Evolutionary conservation across 208 protist genomes (phyloP).

Genomic region (Acanthamoeba comandoni): DNA sequence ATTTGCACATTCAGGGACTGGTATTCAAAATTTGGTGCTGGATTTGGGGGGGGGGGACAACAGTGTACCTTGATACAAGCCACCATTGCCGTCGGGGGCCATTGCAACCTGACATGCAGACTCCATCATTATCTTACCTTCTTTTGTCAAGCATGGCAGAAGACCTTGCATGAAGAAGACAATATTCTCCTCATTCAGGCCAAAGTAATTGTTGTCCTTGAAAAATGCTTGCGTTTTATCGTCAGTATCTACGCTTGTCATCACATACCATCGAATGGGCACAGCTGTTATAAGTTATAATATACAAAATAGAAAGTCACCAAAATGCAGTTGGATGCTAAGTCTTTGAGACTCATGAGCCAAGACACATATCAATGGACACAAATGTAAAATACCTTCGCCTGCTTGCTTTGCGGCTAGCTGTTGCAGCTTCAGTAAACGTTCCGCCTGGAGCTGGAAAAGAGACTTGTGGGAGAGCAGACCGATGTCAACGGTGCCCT

Average conservation of each 20-base stretch:
- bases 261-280: slow-evolving; percentile 92
- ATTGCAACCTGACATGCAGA: slow-evolving; percentile 87
- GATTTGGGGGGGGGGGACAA: not conserved
- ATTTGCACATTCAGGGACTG: slow-evolving; percentile 45
- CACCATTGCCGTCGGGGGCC: slow-evolving; percentile 97
- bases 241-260: slow-evolving; percentile 97
- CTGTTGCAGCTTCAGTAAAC: slow-evolving; percentile 90
- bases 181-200: slow-evolving; percentile 91
- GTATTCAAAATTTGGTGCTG: slow-evolving; percentile 20
- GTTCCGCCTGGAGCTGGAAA: slow-evolving; percentile 97
- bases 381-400: slow-evolving; percentile 16
- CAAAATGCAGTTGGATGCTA: not conserved
- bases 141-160: slow-evolving; percentile 92
- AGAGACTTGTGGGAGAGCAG: slow-evolving; percentile 94
- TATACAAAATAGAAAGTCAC: slow-evolving; percentile 13
- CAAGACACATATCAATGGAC: not conserved
- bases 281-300: slow-evolving; percentile 21
- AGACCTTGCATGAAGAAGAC: slow-evolving; percentile 94
- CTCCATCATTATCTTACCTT: slow-evolving; percentile 95
- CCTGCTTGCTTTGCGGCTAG: slow-evolving; percentile 83
- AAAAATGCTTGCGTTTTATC: slow-evolving; percentile 94
- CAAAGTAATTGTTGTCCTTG: slow-evolving; percentile 93
- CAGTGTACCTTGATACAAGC: slow-evolving; percentile 90
- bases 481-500: slow-evolving; percentile 93
- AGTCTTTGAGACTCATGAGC: slow-evolving; percentile 20